Evolutionary conservation across 768 basidiomycete genomes (phyloP).

Genomic region (Arthromyces matolae): DNA sequence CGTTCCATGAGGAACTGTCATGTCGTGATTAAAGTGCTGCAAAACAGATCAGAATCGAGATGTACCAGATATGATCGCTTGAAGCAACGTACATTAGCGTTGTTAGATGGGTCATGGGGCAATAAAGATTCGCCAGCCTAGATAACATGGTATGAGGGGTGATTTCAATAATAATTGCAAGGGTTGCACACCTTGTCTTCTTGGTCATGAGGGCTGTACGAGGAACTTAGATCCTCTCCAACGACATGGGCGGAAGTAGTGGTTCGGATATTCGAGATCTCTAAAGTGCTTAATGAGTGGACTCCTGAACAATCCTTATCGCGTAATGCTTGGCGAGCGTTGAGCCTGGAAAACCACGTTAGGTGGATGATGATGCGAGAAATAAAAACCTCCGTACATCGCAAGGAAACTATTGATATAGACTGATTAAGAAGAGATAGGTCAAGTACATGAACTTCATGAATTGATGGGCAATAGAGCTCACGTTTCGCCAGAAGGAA

Average conservation of each 20-base stretch:
- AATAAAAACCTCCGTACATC: slow-evolving; percentile 15
- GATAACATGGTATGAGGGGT: too few species aligned
- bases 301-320: slow-evolving; percentile 8
- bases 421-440: slow-evolving; percentile 13
- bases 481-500: slow-evolving; percentile 20
- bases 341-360: slow-evolving; percentile 14
- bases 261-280: slow-evolving; percentile 15
- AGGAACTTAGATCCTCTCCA: not conserved
- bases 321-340: slow-evolving; percentile 17
- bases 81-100: too few species aligned
- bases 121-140: too few species aligned
- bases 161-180: too few species aligned
- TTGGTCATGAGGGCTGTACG: slow-evolving; percentile 2
- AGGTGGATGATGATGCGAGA: not conserved
- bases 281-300: slow-evolving; percentile 8
- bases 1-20: too few species aligned
- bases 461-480: not conserved
- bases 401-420: slow-evolving; percentile 31
- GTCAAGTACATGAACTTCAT: not conserved
- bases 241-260: slow-evolving; percentile 9
- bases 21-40: too few species aligned
- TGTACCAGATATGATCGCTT: too few species aligned
- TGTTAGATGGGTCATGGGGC: too few species aligned
- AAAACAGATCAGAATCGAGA: too few species aligned
- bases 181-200: slow-evolving; percentile 16